Base-by-base conservation (phyloP, 225 moss, liverwort and hornwort genomes). In the Pleurozium schreberi region DNA sequence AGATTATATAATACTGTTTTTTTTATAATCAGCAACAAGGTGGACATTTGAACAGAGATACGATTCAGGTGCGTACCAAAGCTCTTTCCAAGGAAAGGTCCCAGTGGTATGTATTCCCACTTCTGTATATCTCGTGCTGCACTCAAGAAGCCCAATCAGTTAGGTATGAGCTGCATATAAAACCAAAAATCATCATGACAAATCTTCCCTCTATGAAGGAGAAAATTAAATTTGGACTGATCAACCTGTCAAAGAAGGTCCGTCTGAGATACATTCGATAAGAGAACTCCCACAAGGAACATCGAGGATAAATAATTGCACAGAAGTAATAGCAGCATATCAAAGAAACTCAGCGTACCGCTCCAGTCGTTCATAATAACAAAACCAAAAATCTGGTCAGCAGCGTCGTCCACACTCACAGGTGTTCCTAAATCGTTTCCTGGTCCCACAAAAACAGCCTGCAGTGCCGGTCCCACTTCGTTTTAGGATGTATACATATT, bases 301-400 rank as follows among this genome's bases (percentile, higher is more conserved):
- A 81, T 84, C 53, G 12, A 83, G 65, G 80, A 86, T 84, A 22
- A 75, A 89, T 19, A 78, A 89, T 31, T 43, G 79, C 52, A 79
- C 43, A 66, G 28, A 68, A 81, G 40, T 14, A 76, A 75, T 5
- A 70, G 45, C 75, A 85, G 61, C 64, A 77, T 58, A n/a, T 9
- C 31, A 21, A 82, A 82, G 38, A 38, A 84, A 66, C 53, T 45
- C 58, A 64, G 34, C 85, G 70, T 96, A 98, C 98, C 98, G 81
- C 98, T 98, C 98, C 97, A 98, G 91, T 98, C 98, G 75, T 98
- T 98, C 97, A 97, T 95, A 45, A 98, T 70, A 42, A 98, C 98
- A 87, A 98, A 94, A 66, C 98, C 98, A 91, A 98, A 98, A 79
- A 98, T 93, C 82, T 96, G 97, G 58, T 97, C 94, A 33, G 91